Conservation (phyloP, 192 early-diverging fungal genomes). For the Umbelopsis vinacea region DNA sequence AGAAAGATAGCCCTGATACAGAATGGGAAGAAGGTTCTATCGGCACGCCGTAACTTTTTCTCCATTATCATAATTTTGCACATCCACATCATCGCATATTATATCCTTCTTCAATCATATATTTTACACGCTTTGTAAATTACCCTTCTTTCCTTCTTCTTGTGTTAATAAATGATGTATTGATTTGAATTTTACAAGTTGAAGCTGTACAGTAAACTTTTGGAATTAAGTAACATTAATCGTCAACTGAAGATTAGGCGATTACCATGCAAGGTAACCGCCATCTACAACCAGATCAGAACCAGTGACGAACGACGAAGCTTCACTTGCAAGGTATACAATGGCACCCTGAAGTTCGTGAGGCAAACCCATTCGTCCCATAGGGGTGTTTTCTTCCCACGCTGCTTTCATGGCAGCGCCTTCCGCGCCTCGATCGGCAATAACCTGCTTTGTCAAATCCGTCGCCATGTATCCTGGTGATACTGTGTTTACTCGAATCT, state of each 20-base stretch:
- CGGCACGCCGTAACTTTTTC: neutral
- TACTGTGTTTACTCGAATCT: conserved; percentile 37
- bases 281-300: conserved; percentile 42
- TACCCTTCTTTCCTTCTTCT: neutral
- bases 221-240: neutral
- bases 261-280: conserved; percentile 40
- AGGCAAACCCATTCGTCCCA: conserved; percentile 39
- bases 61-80: neutral
- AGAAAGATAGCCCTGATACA: neutral
- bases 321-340: conserved; percentile 39
- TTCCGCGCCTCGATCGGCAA: conserved; percentile 21
- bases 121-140: neutral
- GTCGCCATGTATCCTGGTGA: conserved; percentile 23
- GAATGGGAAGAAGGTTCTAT: neutral
- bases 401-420: conserved; percentile 6
- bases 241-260: neutral
- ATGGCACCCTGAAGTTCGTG: conserved; percentile 37
- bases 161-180: conserved; percentile 15
- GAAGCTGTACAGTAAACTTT: neutral
- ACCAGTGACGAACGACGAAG: conserved; percentile 41
- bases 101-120: neutral
- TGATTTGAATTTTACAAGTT: neutral
- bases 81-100: neutral
- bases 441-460: conserved; percentile 28
- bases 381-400: conserved; percentile 36